phyloP scores from a whole-genome alignment of 768 basidiomycete genomes.

The Podaxis rugospora region DNA sequence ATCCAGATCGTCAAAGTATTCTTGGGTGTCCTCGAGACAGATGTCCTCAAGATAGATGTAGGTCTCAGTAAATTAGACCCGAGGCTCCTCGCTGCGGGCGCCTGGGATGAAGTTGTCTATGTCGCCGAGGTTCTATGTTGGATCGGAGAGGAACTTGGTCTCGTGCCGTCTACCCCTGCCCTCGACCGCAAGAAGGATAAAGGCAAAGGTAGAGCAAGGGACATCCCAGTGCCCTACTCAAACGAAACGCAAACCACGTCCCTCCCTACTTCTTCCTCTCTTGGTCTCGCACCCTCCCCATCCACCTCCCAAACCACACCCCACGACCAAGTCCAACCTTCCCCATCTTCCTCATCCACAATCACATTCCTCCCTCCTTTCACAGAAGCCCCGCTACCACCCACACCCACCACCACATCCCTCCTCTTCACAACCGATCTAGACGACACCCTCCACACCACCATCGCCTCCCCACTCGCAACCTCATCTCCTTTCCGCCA shows the following conservation, averaged over 20 bases:
- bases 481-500: background rate
- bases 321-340: conserved; percentile 12
- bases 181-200: background rate
- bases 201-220: no score
- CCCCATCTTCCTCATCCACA: conserved; percentile 17
- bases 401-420: conserved; percentile 13
- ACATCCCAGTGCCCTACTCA: no score
- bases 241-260: no score
- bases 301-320: background rate
- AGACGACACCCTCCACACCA: background rate
- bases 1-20: conserved; percentile 71
- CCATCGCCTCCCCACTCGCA: conserved; percentile 5
- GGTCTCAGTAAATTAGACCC: conserved; percentile 68
- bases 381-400: conserved; percentile 5
- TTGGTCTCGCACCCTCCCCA: no score
- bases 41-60: conserved; percentile 56
- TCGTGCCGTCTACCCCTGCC: conserved; percentile 11
- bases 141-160: conserved; percentile 48
- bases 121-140: conserved; percentile 67
- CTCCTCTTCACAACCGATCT: conserved; percentile 21
- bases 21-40: conserved; percentile 66
- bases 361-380: conserved; percentile 8
- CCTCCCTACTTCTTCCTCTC: no score
- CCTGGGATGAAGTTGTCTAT: conserved; percentile 61
- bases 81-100: conserved; percentile 55